Conservation (phyloP, 306 rosid genomes). For the Prunus dulcis region DNA sequence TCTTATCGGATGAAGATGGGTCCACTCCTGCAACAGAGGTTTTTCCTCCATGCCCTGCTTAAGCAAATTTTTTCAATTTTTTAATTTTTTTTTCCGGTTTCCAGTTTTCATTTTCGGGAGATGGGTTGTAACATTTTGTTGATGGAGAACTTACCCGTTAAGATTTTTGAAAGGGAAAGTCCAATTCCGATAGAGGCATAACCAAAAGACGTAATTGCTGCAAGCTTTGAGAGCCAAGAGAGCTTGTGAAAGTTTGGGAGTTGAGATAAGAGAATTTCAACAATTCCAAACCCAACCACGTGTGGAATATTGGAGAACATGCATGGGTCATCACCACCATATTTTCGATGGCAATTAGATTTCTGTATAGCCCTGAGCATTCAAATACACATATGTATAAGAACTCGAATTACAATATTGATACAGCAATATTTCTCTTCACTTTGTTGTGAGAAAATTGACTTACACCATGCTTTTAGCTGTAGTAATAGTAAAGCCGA, state of each 20-base stretch:
- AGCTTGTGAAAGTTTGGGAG: slow-evolving; percentile 48
- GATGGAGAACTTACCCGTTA: too few species aligned
- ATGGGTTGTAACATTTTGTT: too few species aligned
- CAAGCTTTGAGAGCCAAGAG: slow-evolving; percentile 47
- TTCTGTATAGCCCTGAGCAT: slow-evolving; percentile 43
- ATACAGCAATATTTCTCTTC: background rate
- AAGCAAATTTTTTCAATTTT: background rate
- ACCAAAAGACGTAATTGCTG: slow-evolving; percentile 53
- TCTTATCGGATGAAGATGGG: slow-evolving; percentile 37
- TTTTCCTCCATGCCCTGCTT: slow-evolving; percentile 42
- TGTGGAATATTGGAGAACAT: slow-evolving; percentile 46
- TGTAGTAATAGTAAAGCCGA: slow-evolving; percentile 27
- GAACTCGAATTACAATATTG: background rate
- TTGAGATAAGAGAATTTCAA: slow-evolving; percentile 51
- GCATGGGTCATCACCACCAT: slow-evolving; percentile 30
- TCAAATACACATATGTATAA: background rate
- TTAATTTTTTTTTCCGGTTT: background rate
- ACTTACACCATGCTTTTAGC: slow-evolving; percentile 31
- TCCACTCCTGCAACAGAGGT: slow-evolving; percentile 36
- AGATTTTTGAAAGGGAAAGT: slow-evolving; percentile 41
- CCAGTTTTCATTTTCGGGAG: background rate
- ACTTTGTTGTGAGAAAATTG: background rate
- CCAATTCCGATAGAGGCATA: slow-evolving; percentile 47
- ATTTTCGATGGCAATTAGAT: slow-evolving; percentile 38
- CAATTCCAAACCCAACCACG: slow-evolving; percentile 51